Evolutionary conservation across 768 basidiomycete species (phyloP).

Genomic region (Cystobasidium ongulense): DNA sequence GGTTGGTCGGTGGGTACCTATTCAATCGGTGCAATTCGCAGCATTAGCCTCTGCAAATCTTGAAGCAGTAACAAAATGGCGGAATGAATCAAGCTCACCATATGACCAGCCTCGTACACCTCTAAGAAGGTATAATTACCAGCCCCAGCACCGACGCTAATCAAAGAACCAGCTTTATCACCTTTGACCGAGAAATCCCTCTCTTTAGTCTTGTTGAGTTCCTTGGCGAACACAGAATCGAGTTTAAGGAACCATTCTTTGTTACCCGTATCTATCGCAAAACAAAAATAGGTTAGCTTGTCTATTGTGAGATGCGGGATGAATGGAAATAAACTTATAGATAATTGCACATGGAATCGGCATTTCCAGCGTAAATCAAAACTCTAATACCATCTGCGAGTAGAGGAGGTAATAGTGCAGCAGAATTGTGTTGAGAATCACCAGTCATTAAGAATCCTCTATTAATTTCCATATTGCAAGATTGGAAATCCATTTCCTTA

Average conservation of each 20-base stretch:
- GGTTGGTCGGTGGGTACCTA: slow-evolving; percentile 72
- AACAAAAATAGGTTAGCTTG: not conserved
- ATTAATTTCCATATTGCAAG: slow-evolving; percentile 68
- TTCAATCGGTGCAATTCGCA: slow-evolving; percentile 51
- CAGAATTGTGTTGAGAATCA: slow-evolving; percentile 76
- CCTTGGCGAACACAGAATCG: slow-evolving; percentile 48
- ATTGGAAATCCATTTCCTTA: slow-evolving; percentile 55
- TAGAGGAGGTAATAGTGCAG: slow-evolving; percentile 66
- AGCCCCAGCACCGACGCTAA: slow-evolving; percentile 24
- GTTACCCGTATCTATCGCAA: slow-evolving; percentile 17
- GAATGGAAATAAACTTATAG: slow-evolving; percentile 50
- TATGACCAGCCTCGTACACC: slow-evolving; percentile 69
- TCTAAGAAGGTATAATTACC: slow-evolving; percentile 60
- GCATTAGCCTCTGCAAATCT: not conserved
- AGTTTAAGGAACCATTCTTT: slow-evolving; percentile 26
- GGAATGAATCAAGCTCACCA: slow-evolving; percentile 41
- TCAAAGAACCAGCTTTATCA: slow-evolving; percentile 58
- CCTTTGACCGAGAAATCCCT: slow-evolving; percentile 54
- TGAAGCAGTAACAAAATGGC: not conserved
- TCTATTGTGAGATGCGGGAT: not conserved
- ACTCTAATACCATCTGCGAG: slow-evolving; percentile 73
- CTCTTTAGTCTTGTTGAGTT: slow-evolving; percentile 54
- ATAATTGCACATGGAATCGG: slow-evolving; percentile 80
- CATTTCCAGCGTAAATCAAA: slow-evolving; percentile 57
- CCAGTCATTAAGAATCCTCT: slow-evolving; percentile 62